phyloP scores from a whole-genome alignment of 1,284 basidiomycete species.

The Rhodotorula sp. region DNA sequence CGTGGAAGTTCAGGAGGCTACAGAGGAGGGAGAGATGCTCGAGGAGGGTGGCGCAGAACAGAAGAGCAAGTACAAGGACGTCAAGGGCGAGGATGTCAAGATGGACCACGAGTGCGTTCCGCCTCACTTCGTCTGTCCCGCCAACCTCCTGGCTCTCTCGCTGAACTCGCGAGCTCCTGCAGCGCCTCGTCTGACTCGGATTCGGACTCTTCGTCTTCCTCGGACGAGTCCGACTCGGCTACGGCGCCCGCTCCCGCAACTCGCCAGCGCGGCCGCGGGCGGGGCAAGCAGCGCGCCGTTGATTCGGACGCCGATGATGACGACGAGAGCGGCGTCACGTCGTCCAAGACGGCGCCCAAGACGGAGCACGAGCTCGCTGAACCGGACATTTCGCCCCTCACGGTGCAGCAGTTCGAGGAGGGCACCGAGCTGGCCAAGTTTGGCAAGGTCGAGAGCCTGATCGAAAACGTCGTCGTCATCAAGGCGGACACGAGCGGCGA shows the following conservation, averaged over 20 bases:
- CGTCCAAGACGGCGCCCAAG: conserved; percentile 46
- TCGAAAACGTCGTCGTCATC: conserved; percentile 69
- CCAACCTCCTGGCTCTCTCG: neutral
- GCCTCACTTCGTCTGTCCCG: neutral
- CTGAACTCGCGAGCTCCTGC: neutral
- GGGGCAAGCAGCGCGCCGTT: conserved; percentile 20
- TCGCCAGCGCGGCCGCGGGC: conserved; percentile 12
- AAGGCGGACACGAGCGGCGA: conserved; percentile 59
- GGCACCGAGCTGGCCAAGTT: conserved; percentile 65
- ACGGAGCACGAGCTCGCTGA: conserved; percentile 52
- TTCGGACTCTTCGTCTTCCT: conserved; percentile 21
- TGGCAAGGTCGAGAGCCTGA: conserved; percentile 70
- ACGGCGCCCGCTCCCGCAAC: neutral
- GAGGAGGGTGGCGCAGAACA: neutral
- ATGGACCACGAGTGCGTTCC: conserved; percentile 16
- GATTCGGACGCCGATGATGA: conserved; percentile 48
- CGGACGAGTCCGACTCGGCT: conserved; percentile 16
- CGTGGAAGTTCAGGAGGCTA: neutral
- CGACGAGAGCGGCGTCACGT: conserved; percentile 29
- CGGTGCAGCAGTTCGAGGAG: conserved; percentile 53
- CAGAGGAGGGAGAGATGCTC: neutral
- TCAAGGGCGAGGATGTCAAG: conserved; percentile 1
- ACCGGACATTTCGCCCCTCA: conserved; percentile 52
- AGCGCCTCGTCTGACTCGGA: conserved; percentile 29
- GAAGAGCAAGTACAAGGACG: neutral